Conservation (phyloP, 148 eudicot genomes). For the Rhododendron henanense region DNA sequence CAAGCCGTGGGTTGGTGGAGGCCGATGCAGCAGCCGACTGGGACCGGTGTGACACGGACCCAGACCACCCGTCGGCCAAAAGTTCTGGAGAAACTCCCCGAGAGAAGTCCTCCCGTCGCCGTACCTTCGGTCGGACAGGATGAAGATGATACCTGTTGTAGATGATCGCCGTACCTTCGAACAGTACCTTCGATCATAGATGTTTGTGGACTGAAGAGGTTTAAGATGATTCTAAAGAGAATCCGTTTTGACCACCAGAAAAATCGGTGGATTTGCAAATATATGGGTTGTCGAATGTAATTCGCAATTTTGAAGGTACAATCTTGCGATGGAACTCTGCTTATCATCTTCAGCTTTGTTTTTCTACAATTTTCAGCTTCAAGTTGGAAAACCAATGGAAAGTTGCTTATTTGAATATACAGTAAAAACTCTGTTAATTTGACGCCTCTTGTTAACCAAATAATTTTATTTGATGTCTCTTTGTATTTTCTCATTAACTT, state of each 20-base stretch:
- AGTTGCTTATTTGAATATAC: neutral
- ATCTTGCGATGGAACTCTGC: neutral
- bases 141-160: no score
- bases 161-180: no score
- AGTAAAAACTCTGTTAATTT: neutral
- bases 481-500: neutral
- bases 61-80: no score
- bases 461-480: neutral
- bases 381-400: neutral
- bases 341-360: neutral
- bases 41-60: no score
- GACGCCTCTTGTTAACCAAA: neutral
- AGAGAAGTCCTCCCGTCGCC: no score
- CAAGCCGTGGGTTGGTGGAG: no score
- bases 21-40: no score
- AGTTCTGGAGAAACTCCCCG: no score
- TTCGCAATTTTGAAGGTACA: neutral
- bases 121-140: no score
- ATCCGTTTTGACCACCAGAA: neutral
- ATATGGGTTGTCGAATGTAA: neutral
- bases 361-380: neutral
- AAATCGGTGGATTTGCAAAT: neutral
- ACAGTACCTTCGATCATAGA: no score
- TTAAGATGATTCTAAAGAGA: no score
- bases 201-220: no score